A percentile compares a stretch with the other conserved stretches of the same genome.
These are phyloP conservation scores for Pleurotus djamor DNA, from an alignment of 768 basidiomycete genomes.

Conservation along the genomic window DNA sequence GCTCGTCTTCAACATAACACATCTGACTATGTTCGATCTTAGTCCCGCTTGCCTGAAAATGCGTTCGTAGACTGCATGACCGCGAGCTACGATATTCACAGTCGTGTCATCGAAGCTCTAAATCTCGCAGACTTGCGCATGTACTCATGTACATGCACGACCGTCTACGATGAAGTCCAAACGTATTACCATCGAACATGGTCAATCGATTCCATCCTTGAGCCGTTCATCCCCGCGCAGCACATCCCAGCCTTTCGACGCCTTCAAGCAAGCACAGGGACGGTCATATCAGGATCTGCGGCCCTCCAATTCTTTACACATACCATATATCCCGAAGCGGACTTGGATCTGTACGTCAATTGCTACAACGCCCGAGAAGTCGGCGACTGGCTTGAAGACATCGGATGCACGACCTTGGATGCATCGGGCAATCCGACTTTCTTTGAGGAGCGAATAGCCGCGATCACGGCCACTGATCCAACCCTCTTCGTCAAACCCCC, in stretches of 20 bases:
- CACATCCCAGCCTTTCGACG: constrained; percentile 31
- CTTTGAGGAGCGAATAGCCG: neutral
- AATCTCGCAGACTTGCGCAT: constrained; percentile 20
- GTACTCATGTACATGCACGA: constrained; percentile 17
- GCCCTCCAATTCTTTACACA: constrained; percentile 53
- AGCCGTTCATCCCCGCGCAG: constrained; percentile 25
- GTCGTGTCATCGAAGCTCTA: constrained; percentile 7
- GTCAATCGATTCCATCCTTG: constrained; percentile 32
- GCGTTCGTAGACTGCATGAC: neutral
- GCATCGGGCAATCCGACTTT: neutral
- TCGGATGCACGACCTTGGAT: constrained; percentile 14
- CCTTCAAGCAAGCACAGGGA: constrained; percentile 38
- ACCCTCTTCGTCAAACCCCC: neutral
- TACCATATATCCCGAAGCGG: constrained; percentile 38
- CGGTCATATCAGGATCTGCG: constrained; percentile 50
- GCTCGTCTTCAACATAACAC: too few relatives aligned
- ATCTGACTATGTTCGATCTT: neutral
- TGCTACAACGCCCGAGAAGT: constrained; percentile 26
- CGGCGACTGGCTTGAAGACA: constrained; percentile 33
- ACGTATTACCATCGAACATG: constrained; percentile 20
- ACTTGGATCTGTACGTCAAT: constrained; percentile 50
- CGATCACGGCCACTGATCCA: neutral
- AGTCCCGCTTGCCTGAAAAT: neutral
- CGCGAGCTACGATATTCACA: constrained; percentile 4
- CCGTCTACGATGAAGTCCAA: neutral